These are phyloP conservation scores for Coffea eugenioides DNA, from an alignment of 257 asterid species.

Conservation along the genomic window DNA sequence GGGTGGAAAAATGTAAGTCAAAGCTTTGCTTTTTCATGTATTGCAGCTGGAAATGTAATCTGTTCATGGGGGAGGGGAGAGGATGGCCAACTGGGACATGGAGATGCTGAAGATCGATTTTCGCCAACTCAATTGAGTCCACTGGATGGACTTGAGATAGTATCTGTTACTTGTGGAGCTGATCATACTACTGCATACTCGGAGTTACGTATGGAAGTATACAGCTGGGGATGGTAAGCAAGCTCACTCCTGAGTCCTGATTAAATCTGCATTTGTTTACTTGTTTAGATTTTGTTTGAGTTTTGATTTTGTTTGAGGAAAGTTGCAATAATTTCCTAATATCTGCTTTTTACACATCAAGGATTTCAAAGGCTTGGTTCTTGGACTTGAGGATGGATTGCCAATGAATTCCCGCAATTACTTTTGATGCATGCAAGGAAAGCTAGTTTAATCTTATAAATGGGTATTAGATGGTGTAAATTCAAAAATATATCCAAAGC, in stretches of 20 bases:
- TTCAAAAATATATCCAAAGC: too few species aligned
- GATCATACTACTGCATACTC: conserved; percentile 95
- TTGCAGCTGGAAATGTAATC: conserved; percentile 79
- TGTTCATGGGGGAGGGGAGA: conserved; percentile 99
- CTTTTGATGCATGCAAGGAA: neutral
- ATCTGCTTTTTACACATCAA: neutral
- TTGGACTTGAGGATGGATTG: too few species aligned
- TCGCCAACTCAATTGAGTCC: conserved; percentile 85
- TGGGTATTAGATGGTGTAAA: neutral
- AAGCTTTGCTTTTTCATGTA: neutral
- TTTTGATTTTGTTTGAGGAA: neutral
- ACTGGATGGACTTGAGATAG: conserved; percentile 70
- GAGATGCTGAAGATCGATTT: conserved; percentile 89
- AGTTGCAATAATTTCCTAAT: neutral
- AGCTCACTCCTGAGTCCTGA: neutral
- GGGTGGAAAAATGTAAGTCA: neutral
- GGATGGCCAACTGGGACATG: conserved; percentile 98
- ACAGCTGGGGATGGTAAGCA: conserved; percentile 97
- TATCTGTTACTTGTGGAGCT: conserved; percentile 85
- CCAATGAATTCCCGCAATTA: too few species aligned
- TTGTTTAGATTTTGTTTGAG: neutral
- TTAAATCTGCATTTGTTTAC: neutral
- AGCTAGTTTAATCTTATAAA: too few species aligned
- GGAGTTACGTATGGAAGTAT: conserved; percentile 52
- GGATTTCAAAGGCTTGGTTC: neutral